Evolutionary conservation across 495 filamentous ascomycete species (phyloP).

Genomic region (Patellaria atrata): DNA sequence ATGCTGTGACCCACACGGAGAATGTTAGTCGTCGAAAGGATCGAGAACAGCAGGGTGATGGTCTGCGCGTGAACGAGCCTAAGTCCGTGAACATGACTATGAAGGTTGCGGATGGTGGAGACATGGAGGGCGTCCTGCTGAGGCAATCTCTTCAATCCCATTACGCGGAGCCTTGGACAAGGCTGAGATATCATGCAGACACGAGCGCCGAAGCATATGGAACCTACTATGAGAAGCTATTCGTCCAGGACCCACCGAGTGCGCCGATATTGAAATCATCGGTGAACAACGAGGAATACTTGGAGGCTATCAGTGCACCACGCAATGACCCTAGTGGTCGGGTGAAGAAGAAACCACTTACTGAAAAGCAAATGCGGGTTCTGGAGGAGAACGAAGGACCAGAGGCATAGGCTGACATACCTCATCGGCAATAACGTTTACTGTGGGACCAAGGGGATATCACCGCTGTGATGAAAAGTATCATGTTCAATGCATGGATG

Average conservation of each 20-base stretch:
- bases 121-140: slow-evolving; percentile 1
- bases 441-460: too few relatives aligned
- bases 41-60: slow-evolving; percentile 28
- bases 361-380: slow-evolving; percentile 7
- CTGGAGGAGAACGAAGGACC: slow-evolving; percentile 1
- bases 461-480: too few relatives aligned
- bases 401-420: slow-evolving; percentile 2
- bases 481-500: too few relatives aligned
- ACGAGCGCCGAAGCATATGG: slow-evolving; percentile 48
- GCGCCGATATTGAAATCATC: slow-evolving; percentile 37
- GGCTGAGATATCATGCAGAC: slow-evolving; percentile 53
- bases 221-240: slow-evolving; percentile 44
- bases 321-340: slow-evolving; percentile 35
- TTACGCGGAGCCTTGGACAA: slow-evolving; percentile 45
- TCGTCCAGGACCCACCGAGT: slow-evolving; percentile 36
- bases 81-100: slow-evolving; percentile 33
- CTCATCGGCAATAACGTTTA: too few relatives aligned
- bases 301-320: slow-evolving; percentile 52
- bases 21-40: slow-evolving; percentile 23
- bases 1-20: slow-evolving; percentile 44
- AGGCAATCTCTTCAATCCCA: slow-evolving; percentile 5
- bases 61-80: slow-evolving; percentile 39
- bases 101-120: slow-evolving; percentile 4
- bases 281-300: slow-evolving; percentile 42
- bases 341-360: slow-evolving; percentile 20